These are phyloP conservation scores for Xylaria digitata DNA, from an alignment of 2,329 filamentous ascomycete species.

Conservation along the genomic window DNA sequence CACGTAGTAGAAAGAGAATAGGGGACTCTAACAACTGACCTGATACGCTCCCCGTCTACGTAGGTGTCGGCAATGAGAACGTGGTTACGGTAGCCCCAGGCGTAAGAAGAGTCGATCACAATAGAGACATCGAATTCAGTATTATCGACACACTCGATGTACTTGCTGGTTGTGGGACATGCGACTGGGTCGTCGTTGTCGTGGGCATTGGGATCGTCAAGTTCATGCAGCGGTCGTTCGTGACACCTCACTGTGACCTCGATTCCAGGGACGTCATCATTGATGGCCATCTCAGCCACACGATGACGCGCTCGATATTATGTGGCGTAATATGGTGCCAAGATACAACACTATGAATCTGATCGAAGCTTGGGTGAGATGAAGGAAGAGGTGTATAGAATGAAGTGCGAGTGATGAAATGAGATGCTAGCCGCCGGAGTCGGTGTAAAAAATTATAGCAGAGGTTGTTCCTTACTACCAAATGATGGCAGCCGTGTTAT, in stretches of 20 bases:
- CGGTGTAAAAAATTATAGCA: neutral
- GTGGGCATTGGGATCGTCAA: constrained; percentile 42
- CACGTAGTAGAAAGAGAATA: too few species aligned
- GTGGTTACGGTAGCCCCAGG: constrained; percentile 44
- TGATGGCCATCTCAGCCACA: constrained; percentile 43
- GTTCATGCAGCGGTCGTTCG: constrained; percentile 40
- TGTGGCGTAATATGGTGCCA: neutral
- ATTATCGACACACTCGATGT: constrained; percentile 49
- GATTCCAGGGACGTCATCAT: constrained; percentile 44
- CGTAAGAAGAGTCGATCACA: constrained; percentile 39
- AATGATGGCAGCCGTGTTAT: too few species aligned
- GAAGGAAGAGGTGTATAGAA: neutral
- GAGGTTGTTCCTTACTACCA: too few species aligned
- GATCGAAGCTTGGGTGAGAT: neutral
- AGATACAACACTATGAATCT: neutral
- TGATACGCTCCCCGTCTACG: constrained; percentile 44
- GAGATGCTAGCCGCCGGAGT: neutral
- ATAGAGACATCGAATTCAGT: constrained; percentile 44
- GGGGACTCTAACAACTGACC: too few species aligned
- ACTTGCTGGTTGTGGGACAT: constrained; percentile 40
- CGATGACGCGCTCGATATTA: neutral
- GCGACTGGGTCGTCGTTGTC: constrained; percentile 10
- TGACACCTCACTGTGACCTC: constrained; percentile 42
- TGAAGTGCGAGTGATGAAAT: neutral
- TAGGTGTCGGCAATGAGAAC: constrained; percentile 32